These are phyloP conservation scores for Erysimum cheiranthoides DNA, from an alignment of 345 rosid species.

Conservation along the genomic window DNA sequence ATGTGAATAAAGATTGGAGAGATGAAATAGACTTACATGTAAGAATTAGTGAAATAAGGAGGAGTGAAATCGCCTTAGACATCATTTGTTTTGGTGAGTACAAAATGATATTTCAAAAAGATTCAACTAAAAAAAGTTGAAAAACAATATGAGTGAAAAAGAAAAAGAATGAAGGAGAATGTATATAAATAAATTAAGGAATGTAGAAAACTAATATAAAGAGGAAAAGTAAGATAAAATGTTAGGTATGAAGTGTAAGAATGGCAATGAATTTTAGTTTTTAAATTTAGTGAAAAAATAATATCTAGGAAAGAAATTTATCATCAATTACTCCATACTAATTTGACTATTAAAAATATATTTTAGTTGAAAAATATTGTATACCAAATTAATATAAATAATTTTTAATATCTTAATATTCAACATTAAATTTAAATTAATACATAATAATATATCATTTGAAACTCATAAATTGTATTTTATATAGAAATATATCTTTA, in stretches of 20 bases:
- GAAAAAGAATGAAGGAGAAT: not conserved
- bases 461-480: no score
- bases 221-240: not conserved
- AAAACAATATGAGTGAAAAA: not conserved
- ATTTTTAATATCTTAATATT: no score
- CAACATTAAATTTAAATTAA: no score
- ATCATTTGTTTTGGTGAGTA: conserved; percentile 28
- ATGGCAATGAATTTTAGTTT: not conserved
- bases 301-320: no score
- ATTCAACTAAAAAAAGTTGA: not conserved
- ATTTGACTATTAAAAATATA: no score
- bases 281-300: no score
- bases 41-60: conserved; percentile 26
- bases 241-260: not conserved
- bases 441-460: no score
- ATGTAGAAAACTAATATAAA: not conserved
- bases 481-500: no score
- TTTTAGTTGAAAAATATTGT: no score
- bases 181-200: not conserved
- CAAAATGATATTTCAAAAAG: conserved; percentile 7
- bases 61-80: conserved; percentile 14
- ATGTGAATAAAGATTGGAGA: not conserved
- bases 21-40: conserved; percentile 31
- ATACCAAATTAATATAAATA: no score
- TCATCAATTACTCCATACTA: not conserved